Evolutionary conservation across 108 stramenopile species (phyloP).

Genomic region (Cyclotella atomus): DNA sequence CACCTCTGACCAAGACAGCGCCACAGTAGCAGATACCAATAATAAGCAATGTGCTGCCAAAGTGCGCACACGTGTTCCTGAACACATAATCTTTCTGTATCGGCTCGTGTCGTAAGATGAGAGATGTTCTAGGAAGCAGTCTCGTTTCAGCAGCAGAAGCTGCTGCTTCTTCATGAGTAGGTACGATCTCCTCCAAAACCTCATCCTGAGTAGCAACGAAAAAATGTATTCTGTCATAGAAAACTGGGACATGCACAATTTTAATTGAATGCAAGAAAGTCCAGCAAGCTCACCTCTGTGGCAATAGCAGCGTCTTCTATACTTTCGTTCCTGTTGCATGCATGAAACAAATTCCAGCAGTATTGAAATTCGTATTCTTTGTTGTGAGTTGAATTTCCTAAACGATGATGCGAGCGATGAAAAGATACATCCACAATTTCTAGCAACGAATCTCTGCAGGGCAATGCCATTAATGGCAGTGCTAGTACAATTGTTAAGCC

Average conservation of each 20-base stretch:
- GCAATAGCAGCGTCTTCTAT: slow-evolving; percentile 18
- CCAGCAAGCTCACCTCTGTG: slow-evolving; percentile 19
- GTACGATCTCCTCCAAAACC: slow-evolving; percentile 10
- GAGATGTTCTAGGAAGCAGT: slow-evolving; percentile 5
- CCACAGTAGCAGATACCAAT: slow-evolving; percentile 54
- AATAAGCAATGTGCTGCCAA: slow-evolving; percentile 60
- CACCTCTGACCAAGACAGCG: slow-evolving; percentile 70
- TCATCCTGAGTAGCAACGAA: slow-evolving; percentile 4
- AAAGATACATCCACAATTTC: slow-evolving; percentile 50
- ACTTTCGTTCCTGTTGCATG: slow-evolving; percentile 13
- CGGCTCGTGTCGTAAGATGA: slow-evolving; percentile 26
- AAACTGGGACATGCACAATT: too few relatives aligned
- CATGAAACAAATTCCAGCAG: slow-evolving; percentile 32
- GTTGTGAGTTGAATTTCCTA: neutral
- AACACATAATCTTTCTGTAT: slow-evolving; percentile 40
- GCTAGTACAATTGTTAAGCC: slow-evolving; percentile 70
- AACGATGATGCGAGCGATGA: slow-evolving; percentile 37
- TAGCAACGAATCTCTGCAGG: slow-evolving; percentile 69
- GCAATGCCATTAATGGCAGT: slow-evolving; percentile 72
- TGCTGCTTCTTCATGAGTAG: neutral
- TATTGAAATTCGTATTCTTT: neutral
- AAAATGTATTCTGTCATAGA: neutral
- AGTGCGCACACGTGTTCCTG: slow-evolving; percentile 51
- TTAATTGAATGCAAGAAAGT: neutral
- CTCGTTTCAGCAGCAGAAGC: slow-evolving; percentile 3